Evolutionary conservation across 2,329 filamentous ascomycete species (phyloP).

Genomic region (Pseudophaeomoniella oleicola): DNA sequence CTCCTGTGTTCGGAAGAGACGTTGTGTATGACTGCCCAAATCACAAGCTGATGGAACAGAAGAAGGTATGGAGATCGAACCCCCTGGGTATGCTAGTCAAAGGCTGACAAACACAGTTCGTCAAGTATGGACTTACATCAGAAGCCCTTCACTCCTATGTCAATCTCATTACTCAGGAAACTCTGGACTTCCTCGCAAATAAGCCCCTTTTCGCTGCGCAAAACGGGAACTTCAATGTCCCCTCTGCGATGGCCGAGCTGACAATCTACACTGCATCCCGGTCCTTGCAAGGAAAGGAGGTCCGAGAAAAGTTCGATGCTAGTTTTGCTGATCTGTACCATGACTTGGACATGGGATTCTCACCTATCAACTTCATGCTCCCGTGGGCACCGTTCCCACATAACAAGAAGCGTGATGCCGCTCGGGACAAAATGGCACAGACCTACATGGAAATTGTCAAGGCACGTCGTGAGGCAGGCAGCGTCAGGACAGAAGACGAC

Average conservation of each 20-base stretch:
- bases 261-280: constrained; percentile 71
- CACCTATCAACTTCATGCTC: constrained; percentile 68
- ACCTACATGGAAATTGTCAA: constrained; percentile 60
- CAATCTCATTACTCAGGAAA: constrained; percentile 60
- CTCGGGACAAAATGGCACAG: constrained; percentile 54
- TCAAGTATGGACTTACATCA: constrained; percentile 50
- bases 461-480: constrained; percentile 36
- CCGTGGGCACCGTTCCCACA: constrained; percentile 66
- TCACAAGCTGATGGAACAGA: constrained; percentile 88
- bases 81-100: constrained; percentile 1
- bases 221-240: constrained; percentile 49
- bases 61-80: constrained; percentile 47
- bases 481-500: constrained; percentile 37
- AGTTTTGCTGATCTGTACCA: constrained; percentile 64
- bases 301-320: constrained; percentile 55
- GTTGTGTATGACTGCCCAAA: constrained; percentile 78
- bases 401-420: constrained; percentile 57
- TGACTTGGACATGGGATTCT: constrained; percentile 67
- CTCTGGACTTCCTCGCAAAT: constrained; percentile 43
- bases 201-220: constrained; percentile 43
- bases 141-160: constrained; percentile 56
- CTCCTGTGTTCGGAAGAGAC: constrained; percentile 63
- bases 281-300: constrained; percentile 61
- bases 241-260: constrained; percentile 56
- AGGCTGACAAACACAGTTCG: constrained; percentile 26